Base-by-base conservation (phyloP, 139 green algal genomes). In the Chlorella sorokiniana region DNA sequence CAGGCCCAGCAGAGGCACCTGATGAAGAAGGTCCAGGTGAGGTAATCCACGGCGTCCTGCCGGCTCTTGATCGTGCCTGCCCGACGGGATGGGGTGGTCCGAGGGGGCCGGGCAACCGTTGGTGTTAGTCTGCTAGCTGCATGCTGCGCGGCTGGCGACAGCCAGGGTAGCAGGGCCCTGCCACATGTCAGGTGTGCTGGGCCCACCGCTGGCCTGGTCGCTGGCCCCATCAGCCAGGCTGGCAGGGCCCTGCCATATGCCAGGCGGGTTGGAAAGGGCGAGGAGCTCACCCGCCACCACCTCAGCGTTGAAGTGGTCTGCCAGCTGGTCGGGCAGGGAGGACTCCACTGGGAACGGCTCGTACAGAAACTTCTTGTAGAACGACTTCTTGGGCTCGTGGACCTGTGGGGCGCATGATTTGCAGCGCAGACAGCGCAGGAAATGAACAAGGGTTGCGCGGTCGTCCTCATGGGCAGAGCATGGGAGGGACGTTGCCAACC, bases 311-410 rank as follows among this genome's bases (percentile, higher is more conserved):
- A 99, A 91, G 86, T 99, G 96, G 86, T 99, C 96, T 6, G 93
- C 78, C 48, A 99, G 83, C 83, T 96, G 89, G n/a, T 91, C 89
- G 5, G 82, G 89, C 51, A 99, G 92, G 64, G 82, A 91, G 70
- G 87, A 95, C 91, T 99, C 96, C 73, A 99, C 96, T 8, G 96
- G 96, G 88, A 99, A 99, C 33, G 96, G 96, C 87, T 98, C 96
- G 78, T 99, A 99, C 81, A 99, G 86, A 87, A 98, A 99, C 87
- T 98, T 96, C 84, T 99, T 99, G 90, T 98, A 99, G 84, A 99
- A 99, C 72, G 89, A 90, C 89, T 99, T 99, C 84, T 99, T 99
- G 77, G 96, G 93, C 81, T 99, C 97, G 83, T 98, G 91, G 81
- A 90, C 61, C 67, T 80, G 80, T 0, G n/a, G n/a, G n/a, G n/a